Conservation (phyloP, 2,329 filamentous ascomycete species). For the Blastomyces gilchristii region DNA sequence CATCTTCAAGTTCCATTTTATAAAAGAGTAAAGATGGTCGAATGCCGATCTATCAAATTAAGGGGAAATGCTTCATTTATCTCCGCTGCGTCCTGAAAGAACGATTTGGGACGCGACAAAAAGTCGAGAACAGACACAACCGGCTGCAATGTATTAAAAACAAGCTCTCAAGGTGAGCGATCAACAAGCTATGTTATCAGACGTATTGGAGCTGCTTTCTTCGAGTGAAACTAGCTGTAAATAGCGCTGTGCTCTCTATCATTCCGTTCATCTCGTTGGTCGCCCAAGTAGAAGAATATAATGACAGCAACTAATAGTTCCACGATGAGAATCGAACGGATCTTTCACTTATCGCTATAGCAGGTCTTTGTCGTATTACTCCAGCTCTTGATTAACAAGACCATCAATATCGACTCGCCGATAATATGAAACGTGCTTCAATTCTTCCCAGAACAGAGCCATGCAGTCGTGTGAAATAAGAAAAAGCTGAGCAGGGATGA, state of each 20-base stretch:
- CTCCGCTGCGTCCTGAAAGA: background rate
- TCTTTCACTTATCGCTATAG: background rate
- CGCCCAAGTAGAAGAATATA: background rate
- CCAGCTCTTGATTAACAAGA: conserved; percentile 15
- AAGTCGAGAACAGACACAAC: background rate
- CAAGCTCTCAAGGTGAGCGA: background rate
- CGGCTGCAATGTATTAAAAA: background rate
- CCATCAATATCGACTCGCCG: conserved; percentile 35
- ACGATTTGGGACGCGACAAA: background rate
- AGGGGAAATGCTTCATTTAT: background rate
- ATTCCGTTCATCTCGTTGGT: background rate
- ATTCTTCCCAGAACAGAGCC: conserved; percentile 70
- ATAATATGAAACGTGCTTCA: conserved; percentile 38
- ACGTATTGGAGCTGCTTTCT: background rate
- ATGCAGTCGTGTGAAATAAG: conserved; percentile 66
- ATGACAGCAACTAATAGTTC: background rate
- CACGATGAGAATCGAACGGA: background rate
- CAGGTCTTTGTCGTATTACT: background rate
- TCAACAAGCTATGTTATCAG: background rate
- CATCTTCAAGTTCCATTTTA: background rate
- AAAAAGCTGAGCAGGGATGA: conserved; percentile 64
- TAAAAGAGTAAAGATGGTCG: background rate
- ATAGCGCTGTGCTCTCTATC: background rate
- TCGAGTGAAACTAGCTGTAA: background rate
- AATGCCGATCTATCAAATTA: background rate